Base-by-base conservation (phyloP, 495 filamentous ascomycete genomes). In the Terfezia claveryi region DNA sequence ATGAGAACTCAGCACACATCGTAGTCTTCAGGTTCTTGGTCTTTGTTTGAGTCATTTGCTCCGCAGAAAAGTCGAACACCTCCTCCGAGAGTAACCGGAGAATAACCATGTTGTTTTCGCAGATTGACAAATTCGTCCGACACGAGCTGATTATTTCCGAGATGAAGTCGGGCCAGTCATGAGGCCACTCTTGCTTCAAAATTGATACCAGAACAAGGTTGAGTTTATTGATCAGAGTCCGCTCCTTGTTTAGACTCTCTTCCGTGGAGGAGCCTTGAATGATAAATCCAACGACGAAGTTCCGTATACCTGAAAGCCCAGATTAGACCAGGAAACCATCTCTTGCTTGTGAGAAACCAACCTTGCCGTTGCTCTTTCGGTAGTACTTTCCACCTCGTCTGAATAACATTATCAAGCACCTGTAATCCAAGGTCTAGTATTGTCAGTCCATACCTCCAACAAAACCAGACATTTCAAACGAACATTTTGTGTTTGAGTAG, bases 81-180 rank as follows among this genome's bases (percentile, higher is more conserved):
- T 96, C 91, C 67, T 99, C 91, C 10, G 91, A 96, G 38, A 99
- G 75, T 59, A 99, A 72, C 50, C 92, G 81, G 41, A 99, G 80
- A 57, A 99, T 96, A 46, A 82, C 85, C 92, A 99, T 99, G 71
- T 99, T 99, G 72, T 99, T 99, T 71, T 99, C 91, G 72, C 91
- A 99, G 62, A 96, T 89, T 2, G 91, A 87, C 36, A 96, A 75
- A 68, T 84, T 94, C 55, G 83, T 85, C 62, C 88, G 87, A 66
- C 88, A 95, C 32, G 89, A 92, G 10, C 85, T 82, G 61, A 96
- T 87, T 66, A 99, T 96, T 74, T 99, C 91, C 69, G 94, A 96
- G 76, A 96, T 95, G 68, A 99, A 99, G 8, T 86, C 94, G 9
- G 92, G 91, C 91, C 91, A 99, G 72, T 96, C 91, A 67, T 95